Base-by-base conservation (phyloP, 345 rosid genomes). In the Linum tenue region DNA sequence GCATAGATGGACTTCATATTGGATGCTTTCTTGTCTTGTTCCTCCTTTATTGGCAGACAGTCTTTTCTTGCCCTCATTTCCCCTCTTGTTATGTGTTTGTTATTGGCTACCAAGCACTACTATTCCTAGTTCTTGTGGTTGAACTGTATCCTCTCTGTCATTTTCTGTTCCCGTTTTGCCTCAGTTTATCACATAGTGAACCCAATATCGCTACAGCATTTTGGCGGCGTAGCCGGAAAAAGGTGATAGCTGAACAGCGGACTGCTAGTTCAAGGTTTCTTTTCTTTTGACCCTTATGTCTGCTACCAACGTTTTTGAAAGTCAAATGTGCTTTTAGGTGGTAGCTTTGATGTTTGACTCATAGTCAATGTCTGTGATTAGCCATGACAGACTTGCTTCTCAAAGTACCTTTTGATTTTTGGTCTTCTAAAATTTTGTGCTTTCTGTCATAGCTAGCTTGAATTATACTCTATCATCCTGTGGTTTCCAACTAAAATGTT, bases 191-290 rank as follows among this genome's bases (percentile, higher is more conserved):
- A 56, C 88, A 90, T 73, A 92, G 97, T 72, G 98, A 92, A 76
- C 96, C 98, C 58, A 85, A 92, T 80, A 82, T 92, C 44, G 90
- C 96, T 37, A 83, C 84, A 65, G 77, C 86, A 72, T 85, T 90
- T 78, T 85, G 98, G 94, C 77, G 90, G 67, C 94, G 90, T 73
- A 84, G 84, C 81, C 81, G 97, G 81, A 84, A 85, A 77, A 94
- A 85, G 84, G 90, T 81, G 75, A 86, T 87, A 79, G 89, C 91
- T 38, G 97, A 95, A 77, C 97, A 85, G 78, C 83, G 94, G 79
- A 91, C 95, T 75, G 94, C 91, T 72, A 84, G 92, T 83, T 91
- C 96, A 71, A 91, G 99, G 96, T 91, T 82, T 72, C 59, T 65
- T 71, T 75, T 70, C 8, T 12, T 48, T 48, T 48, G 53, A 48